Evolutionary conservation across 1,284 basidiomycete species (phyloP).

Genomic region (Prillingera fragicola): DNA sequence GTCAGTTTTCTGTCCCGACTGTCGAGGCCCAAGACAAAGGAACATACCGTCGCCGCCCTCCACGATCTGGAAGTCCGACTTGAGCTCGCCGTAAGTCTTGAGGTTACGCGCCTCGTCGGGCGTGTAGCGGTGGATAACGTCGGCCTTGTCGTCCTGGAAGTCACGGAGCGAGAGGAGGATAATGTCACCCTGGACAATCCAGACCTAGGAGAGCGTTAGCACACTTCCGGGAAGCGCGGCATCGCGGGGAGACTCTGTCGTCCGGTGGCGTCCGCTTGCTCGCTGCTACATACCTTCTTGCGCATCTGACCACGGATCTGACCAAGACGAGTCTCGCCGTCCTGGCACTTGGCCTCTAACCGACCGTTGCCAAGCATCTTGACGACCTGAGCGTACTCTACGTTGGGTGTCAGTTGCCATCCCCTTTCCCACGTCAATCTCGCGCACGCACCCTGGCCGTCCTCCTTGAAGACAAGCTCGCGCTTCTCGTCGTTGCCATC

Average conservation of each 20-base stretch:
- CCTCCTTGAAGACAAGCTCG: constrained; percentile 97
- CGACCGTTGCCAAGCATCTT: constrained; percentile 99
- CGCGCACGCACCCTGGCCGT: constrained; percentile 68
- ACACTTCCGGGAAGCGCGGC: no score
- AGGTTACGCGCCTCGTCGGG: constrained; percentile 74
- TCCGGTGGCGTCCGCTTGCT: no score
- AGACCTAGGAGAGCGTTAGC: constrained; percentile 62
- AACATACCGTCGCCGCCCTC: constrained; percentile 77
- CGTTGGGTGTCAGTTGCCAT: not conserved
- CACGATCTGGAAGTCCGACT: constrained; percentile 97
- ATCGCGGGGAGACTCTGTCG: not conserved
- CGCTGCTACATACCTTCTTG: constrained; percentile 73
- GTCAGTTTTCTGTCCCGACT: not conserved
- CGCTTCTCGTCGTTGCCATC: constrained; percentile 98
- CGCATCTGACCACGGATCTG: constrained; percentile 99
- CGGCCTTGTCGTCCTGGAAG: constrained; percentile 98
- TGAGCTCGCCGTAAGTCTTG: constrained; percentile 96
- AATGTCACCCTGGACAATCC: constrained; percentile 99
- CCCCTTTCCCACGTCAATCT: not conserved
- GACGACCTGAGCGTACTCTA: constrained; percentile 96
- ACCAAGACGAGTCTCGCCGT: constrained; percentile 94
- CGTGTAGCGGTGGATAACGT: constrained; percentile 99
- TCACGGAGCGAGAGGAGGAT: constrained; percentile 93
- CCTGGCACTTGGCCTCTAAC: constrained; percentile 94
- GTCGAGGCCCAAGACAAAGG: no score